Conservation (phyloP, 2,329 filamentous ascomycete genomes). For the Microthyrium microscopicum region DNA sequence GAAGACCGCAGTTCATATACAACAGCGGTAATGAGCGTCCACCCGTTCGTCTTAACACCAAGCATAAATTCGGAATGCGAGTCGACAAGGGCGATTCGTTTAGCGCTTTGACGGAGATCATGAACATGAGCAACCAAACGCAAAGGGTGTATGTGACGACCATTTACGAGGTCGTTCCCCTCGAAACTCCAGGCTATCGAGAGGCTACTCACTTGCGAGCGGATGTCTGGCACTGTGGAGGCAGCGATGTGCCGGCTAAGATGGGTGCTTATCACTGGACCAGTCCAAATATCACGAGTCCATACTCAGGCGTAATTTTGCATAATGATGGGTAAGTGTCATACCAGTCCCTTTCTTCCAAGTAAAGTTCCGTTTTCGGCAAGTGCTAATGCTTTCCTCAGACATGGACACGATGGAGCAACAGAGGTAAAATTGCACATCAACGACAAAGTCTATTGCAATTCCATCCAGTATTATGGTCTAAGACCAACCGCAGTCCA, state of each 20-base stretch:
- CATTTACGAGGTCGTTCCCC: slow-evolving; percentile 4
- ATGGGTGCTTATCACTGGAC: slow-evolving; percentile 1
- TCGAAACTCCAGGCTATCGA: slow-evolving; percentile 4
- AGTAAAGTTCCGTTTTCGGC: background rate
- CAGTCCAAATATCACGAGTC: slow-evolving; percentile 1
- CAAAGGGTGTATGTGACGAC: slow-evolving; percentile 4
- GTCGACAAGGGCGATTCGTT: slow-evolving; percentile 4
- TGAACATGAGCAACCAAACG: slow-evolving; percentile 5
- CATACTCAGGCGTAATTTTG: slow-evolving; percentile 4
- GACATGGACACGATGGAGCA: slow-evolving; percentile 6
- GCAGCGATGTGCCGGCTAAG: slow-evolving; percentile 4
- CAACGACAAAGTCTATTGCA: slow-evolving; percentile 4
- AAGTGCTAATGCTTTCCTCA: background rate
- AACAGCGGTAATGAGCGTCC: slow-evolving; percentile 5
- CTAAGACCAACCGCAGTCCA: background rate
- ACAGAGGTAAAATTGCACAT: slow-evolving; percentile 2
- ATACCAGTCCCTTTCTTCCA: background rate
- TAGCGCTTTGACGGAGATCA: slow-evolving; percentile 2
- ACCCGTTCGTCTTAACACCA: slow-evolving; percentile 4
- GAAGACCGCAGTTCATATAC: slow-evolving; percentile 4
- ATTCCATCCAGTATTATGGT: slow-evolving; percentile 7
- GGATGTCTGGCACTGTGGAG: slow-evolving; percentile 5
- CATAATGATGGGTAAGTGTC: slow-evolving; percentile 4
- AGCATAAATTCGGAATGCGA: slow-evolving; percentile 4
- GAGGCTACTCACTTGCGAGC: slow-evolving; percentile 3